phyloP scores from a whole-genome alignment of 2,329 filamentous ascomycete genomes.

The Nothopassalora personata region DNA sequence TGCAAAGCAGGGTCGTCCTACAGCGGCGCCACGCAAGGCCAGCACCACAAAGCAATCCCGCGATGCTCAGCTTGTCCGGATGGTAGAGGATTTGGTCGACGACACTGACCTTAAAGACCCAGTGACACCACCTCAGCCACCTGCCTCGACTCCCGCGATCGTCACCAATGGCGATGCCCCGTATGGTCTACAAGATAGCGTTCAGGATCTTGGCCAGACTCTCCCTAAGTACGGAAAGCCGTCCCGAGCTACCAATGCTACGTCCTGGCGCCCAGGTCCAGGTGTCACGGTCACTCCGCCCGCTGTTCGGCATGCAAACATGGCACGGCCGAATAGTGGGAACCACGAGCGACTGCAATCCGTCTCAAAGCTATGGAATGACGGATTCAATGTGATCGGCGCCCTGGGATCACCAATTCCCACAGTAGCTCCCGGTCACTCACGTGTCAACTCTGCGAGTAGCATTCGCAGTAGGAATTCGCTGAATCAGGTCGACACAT shows the following conservation, averaged over 20 bases:
- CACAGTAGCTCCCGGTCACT: slow-evolving; percentile 29
- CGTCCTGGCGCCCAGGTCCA: slow-evolving; percentile 5
- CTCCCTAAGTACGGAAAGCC: slow-evolving; percentile 11
- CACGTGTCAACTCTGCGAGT: slow-evolving; percentile 40
- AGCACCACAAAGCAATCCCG: slow-evolving; percentile 17
- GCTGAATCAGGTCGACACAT: slow-evolving; percentile 23
- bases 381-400: slow-evolving; percentile 23
- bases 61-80: slow-evolving; percentile 50
- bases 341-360: slow-evolving; percentile 25
- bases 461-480: slow-evolving; percentile 37
- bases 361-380: slow-evolving; percentile 29
- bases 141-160: slow-evolving; percentile 20
- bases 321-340: slow-evolving; percentile 1
- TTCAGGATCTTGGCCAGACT: slow-evolving; percentile 34
- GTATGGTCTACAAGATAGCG: slow-evolving; percentile 25
- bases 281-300: slow-evolving; percentile 11
- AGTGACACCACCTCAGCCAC: slow-evolving; percentile 43
- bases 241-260: slow-evolving; percentile 1
- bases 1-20: slow-evolving; percentile 13
- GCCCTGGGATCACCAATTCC: slow-evolving; percentile 25
- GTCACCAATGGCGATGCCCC: slow-evolving; percentile 38
- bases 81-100: slow-evolving; percentile 55
- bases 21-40: slow-evolving; percentile 10
- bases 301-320: slow-evolving; percentile 2
- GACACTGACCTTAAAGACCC: slow-evolving; percentile 42